Conservation (phyloP, 2,329 filamentous ascomycete genomes). For the Claviceps humidiphila region DNA sequence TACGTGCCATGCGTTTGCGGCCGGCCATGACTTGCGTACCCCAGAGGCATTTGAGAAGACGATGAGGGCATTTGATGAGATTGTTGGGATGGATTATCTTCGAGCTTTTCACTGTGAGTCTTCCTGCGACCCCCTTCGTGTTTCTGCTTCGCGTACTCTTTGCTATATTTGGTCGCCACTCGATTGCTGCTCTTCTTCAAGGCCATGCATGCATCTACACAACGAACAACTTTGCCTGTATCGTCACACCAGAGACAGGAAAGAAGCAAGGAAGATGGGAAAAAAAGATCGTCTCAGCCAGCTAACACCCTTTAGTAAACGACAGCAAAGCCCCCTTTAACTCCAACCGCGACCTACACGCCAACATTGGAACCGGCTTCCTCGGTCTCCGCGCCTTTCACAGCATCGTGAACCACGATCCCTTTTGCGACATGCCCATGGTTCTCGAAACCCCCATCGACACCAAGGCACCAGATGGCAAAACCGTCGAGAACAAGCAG, state of each 20-base stretch:
- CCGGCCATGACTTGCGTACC: conserved; percentile 77
- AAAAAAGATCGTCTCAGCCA: background rate
- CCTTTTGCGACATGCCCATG: conserved; percentile 71
- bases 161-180: no score
- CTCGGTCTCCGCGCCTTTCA: conserved; percentile 84
- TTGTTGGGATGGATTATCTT: conserved; percentile 68
- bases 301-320: conserved; percentile 43
- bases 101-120: conserved; percentile 58
- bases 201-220: no score
- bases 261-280: no score
- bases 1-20: conserved; percentile 92
- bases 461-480: conserved; percentile 49
- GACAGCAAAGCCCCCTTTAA: conserved; percentile 84
- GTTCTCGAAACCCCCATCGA: conserved; percentile 95
- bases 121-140: no score
- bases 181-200: no score
- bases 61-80: conserved; percentile 60
- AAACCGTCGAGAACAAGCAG: conserved; percentile 60
- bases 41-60: conserved; percentile 61
- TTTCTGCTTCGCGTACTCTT: no score
- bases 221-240: no score
- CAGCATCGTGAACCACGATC: conserved; percentile 70
- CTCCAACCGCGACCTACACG: conserved; percentile 78
- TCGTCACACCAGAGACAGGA: no score
- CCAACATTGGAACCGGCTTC: conserved; percentile 93